Percentiles rank a stretch among this genome's conserved stretches.
phyloP scores from a whole-genome alignment of 2,329 filamentous ascomycete species.

The Arthrinium phaeospermum region DNA sequence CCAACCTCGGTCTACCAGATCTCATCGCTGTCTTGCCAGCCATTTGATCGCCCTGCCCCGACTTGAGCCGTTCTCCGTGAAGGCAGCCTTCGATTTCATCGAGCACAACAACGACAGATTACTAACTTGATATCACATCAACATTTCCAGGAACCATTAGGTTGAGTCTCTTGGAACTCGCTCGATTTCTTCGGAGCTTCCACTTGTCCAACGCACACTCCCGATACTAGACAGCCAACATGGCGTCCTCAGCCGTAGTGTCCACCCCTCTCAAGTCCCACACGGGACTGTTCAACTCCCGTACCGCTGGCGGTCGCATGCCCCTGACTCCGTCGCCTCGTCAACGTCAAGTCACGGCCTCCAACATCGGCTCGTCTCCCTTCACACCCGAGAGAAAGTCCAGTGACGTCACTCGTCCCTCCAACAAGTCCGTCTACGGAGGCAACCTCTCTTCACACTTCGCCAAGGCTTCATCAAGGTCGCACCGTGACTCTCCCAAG shows the following conservation, averaged over 20 bases:
- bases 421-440: constrained; percentile 77
- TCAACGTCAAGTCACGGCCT: constrained; percentile 58
- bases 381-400: constrained; percentile 73
- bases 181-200: constrained; percentile 49
- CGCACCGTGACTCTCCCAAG: constrained; percentile 88
- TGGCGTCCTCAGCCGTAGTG: constrained; percentile 78
- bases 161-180: constrained; percentile 65
- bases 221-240: constrained; percentile 46
- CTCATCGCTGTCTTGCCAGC: constrained; percentile 48
- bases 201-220: constrained; percentile 9
- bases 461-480: constrained; percentile 71
- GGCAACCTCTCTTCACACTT: constrained; percentile 82
- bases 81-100: constrained; percentile 53
- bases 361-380: constrained; percentile 71
- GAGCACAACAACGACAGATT: constrained; percentile 49
- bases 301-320: constrained; percentile 92
- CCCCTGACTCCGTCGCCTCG: constrained; percentile 92
- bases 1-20: constrained; percentile 52
- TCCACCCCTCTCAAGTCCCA: constrained; percentile 96
- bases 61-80: constrained; percentile 50
- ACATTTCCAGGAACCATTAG: constrained; percentile 61
- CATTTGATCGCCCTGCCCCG: constrained; percentile 54
- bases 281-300: constrained; percentile 87
- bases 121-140: constrained; percentile 47
- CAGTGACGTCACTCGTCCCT: constrained; percentile 55